phyloP scores from a whole-genome alignment of 441 rosid species.

The Aleurites moluccanus region DNA sequence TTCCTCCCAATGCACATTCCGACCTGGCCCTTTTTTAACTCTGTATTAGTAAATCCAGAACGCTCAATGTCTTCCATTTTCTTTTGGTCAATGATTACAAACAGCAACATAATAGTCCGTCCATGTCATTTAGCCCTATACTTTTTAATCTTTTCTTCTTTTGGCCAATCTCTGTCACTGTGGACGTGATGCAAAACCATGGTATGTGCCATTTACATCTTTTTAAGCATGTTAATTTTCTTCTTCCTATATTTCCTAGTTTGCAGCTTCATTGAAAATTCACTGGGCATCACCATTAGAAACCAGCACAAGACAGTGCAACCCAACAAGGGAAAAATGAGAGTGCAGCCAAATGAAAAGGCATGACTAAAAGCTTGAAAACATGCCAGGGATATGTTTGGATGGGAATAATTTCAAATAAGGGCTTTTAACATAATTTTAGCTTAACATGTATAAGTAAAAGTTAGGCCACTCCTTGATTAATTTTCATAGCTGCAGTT shows the following conservation, averaged over 20 bases:
- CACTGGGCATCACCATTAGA: neutral
- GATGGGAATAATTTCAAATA: neutral
- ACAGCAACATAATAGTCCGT: neutral
- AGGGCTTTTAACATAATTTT: neutral
- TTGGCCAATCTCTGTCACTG: neutral
- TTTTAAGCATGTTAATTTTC: neutral
- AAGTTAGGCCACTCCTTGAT: neutral
- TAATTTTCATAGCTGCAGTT: neutral
- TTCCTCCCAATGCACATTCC: neutral
- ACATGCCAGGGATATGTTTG: neutral
- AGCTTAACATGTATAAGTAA: neutral
- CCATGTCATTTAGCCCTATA: neutral
- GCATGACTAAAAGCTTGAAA: neutral
- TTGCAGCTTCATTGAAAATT: neutral
- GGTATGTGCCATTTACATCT: neutral
- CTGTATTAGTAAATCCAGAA: neutral
- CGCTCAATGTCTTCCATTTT: neutral
- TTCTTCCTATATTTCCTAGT: neutral
- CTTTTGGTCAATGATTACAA: neutral
- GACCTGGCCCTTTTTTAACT: neutral
- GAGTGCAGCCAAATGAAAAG: neutral
- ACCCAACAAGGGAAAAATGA: neutral
- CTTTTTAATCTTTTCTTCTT: neutral
- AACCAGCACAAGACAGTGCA: neutral
- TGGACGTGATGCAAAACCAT: conserved; percentile 4